Base-by-base conservation (phyloP, 2,329 filamentous ascomycete species). In the Beauveria sp. region DNA sequence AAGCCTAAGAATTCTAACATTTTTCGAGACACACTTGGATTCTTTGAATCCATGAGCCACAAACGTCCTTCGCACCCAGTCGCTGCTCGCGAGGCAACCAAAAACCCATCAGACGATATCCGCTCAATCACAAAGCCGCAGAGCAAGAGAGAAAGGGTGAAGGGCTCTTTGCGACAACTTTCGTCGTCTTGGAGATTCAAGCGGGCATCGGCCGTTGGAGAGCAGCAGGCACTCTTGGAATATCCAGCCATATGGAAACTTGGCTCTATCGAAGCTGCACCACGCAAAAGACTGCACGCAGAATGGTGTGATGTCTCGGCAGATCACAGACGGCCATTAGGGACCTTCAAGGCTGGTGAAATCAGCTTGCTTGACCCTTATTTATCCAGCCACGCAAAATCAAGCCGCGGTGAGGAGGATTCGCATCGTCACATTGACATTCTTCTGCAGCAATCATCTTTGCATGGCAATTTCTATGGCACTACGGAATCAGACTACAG, bases 11-110 rank as follows among this genome's bases (percentile, higher is more conserved):
- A 50, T 10, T 55, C 56, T 12, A 24, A 52, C 3, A 54, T 38
- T 14, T 55, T 62, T 46, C 56, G 51, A 56, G 66, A 72, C n/a
- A 71, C 66, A 45, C 72, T 73, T 24, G 64, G 66, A 3, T 62
- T 72, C 9, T 73, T 71, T 54, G 70, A 73, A 49, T 67, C 67
- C 18, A 58, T 73, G 42, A 66, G 64, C 24, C 46, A 63, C 16
- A 51, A 22, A 45, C 46, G 18, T 10, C 30, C 51, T 14, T 18
- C 6, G 24, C 3, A 51, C 22, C 43, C 46, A 26, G 24, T 10
- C 22, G 4, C 9, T 34, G 9, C 50, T 51, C 62, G 34, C 7
- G 62, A 62, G 43, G 24, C 10, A 40, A 34, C 40, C 9, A 45
- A 24, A 20, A 28, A 38, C 24, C 20, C 24, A 9, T 12, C 45